phyloP scores from a whole-genome alignment of 1,284 basidiomycete species.

The Heterobasidion occidentale region DNA sequence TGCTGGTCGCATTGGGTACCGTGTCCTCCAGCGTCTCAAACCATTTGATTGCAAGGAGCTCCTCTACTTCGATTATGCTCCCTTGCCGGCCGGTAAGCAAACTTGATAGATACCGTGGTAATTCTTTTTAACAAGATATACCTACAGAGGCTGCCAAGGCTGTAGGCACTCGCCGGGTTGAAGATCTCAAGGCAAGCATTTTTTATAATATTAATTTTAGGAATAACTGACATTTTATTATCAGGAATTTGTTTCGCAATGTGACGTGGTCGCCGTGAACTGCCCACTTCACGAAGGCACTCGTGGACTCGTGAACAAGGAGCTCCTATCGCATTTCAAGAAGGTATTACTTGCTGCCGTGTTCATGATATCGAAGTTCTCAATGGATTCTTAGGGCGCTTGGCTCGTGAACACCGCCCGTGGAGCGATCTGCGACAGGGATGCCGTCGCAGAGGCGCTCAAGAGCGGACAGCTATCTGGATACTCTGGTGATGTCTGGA shows the following conservation, averaged over 20 bases:
- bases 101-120: neutral
- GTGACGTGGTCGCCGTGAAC: conserved; percentile 85
- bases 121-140: neutral
- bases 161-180: conserved; percentile 71
- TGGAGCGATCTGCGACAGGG: conserved; percentile 85
- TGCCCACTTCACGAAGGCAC: conserved; percentile 90
- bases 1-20: conserved; percentile 83
- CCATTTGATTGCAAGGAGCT: conserved; percentile 92
- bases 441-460: conserved; percentile 75
- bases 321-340: conserved; percentile 87
- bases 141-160: conserved; percentile 55
- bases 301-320: conserved; percentile 72
- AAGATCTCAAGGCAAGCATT: conserved; percentile 57
- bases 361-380: neutral
- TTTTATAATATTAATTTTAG: neutral
- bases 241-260: conserved; percentile 73
- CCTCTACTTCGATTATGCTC: conserved; percentile 87
- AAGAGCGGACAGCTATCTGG: conserved; percentile 71
- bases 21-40: conserved; percentile 81
- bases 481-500: conserved; percentile 68
- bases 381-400: conserved; percentile 32
- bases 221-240: neutral
- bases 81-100: conserved; percentile 59
- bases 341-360: conserved; percentile 28
- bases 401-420: conserved; percentile 94